These are phyloP conservation scores for Candida manassasensis DNA, from an alignment of 805 yeast genomes.

Conservation along the genomic window DNA sequence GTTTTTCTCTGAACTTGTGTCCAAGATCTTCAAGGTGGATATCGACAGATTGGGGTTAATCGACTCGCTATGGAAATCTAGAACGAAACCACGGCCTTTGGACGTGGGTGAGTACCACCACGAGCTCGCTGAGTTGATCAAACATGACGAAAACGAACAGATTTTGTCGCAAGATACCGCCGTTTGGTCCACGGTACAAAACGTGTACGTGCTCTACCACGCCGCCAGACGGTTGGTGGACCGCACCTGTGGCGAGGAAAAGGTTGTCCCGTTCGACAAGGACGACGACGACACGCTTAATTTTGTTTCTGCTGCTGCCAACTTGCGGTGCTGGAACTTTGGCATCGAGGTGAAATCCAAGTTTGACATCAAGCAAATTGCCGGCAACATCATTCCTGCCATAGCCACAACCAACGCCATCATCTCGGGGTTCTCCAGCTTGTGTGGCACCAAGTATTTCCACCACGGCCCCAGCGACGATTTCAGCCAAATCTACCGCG, in stretches of 20 bases:
- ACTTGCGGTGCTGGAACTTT: constrained; percentile 68
- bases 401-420: constrained; percentile 97
- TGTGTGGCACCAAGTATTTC: constrained; percentile 60
- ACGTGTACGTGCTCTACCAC: constrained; percentile 51
- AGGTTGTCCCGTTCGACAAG: constrained; percentile 70
- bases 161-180: constrained; percentile 34
- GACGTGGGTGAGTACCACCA: constrained; percentile 19
- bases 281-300: constrained; percentile 90
- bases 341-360: constrained; percentile 66
- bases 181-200: constrained; percentile 61
- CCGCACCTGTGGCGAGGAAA: constrained; percentile 38
- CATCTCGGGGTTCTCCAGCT: constrained; percentile 81
- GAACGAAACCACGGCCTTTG: constrained; percentile 67
- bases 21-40: constrained; percentile 67
- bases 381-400: constrained; percentile 97
- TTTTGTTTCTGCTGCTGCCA: constrained; percentile 84
- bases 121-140: constrained; percentile 12
- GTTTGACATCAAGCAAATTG: constrained; percentile 88
- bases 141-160: constrained; percentile 16
- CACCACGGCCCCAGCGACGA: constrained; percentile 20
- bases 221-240: constrained; percentile 47
- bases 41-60: constrained; percentile 67
- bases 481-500: constrained; percentile 19
- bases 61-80: constrained; percentile 72
- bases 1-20: constrained; percentile 41